Base-by-base conservation (phyloP, 345 rosid species). In the Populus nigra region DNA sequence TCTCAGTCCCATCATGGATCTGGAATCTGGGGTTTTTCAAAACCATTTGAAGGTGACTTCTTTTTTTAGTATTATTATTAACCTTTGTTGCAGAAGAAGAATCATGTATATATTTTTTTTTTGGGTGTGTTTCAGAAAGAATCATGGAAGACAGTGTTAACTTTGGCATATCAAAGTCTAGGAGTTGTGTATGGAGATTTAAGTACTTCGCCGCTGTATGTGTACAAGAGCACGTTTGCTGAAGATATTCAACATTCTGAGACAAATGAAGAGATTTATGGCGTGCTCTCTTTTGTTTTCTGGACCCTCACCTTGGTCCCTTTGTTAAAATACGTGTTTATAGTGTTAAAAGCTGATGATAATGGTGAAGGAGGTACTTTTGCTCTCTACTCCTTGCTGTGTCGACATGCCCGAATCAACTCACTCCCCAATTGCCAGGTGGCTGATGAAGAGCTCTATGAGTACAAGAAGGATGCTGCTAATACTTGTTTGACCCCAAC, bases 141-240 rank as follows among this genome's bases (percentile, higher is more conserved):
- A 73, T 91, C 98, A 23, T 93, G 98, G 98, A 88, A 80, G 79
- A 89, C 98, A 36, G 88, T 91, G 8, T 80, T 93, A 78, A 92
- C 93, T 78, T 85, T 94, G 83, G 98, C 97, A 1, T 91, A 84
- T 78, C 93, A 91, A 73, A 91, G 96, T 80, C 81, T 91, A n/a
- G 98, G 98, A 8, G 97, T 94, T 10, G 98, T 94, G n/a, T 94
- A 94, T 74, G 98, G 98, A 79, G 98, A 94, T 85, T 87, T 94
- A 82, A 91, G 97, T 76, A 92, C 82, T 20, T 94, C 98, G 17
- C 96, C 98, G 22, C 69, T 94, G 25, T 94, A 94, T 75, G 98
- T 94, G 0, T 94, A 83, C 89, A 92, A 87, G 80, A 91, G 89
- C 85, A 87, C 96, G 63, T 94, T 94, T 79, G 91, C 91, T 23